A percentile compares a stretch with the other conserved stretches of the same genome.
Evolutionary conservation across 2,329 filamentous ascomycete genomes (phyloP).

Genomic region (Paramyrothecium roridum): DNA sequence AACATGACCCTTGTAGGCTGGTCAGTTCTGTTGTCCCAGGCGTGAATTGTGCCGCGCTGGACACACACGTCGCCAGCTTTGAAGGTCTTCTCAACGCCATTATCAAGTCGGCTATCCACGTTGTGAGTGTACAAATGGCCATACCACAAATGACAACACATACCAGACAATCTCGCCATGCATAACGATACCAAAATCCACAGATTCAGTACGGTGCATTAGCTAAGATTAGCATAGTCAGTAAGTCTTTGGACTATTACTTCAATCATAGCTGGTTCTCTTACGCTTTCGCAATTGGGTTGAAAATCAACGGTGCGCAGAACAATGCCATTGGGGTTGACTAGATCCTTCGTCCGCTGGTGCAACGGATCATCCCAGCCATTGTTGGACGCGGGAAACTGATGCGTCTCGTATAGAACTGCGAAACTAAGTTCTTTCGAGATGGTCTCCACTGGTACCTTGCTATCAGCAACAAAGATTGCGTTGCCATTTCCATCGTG

Average conservation of each 20-base stretch:
- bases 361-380: conserved; percentile 13
- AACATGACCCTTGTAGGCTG: conserved; percentile 14
- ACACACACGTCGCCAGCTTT: conserved; percentile 15
- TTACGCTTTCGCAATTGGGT: conserved; percentile 9
- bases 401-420: conserved; percentile 16
- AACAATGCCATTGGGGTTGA: conserved; percentile 13
- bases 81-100: conserved; percentile 12
- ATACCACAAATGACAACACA: not conserved
- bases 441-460: conserved; percentile 4
- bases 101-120: conserved; percentile 10
- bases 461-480: conserved; percentile 9
- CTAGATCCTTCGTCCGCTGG: conserved; percentile 9
- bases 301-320: conserved; percentile 14
- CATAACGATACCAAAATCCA: conserved; percentile 15
- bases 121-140: not conserved
- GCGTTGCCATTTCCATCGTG: conserved; percentile 11
- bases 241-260: no score
- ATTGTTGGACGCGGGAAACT: conserved; percentile 14
- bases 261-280: not conserved
- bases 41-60: conserved; percentile 16
- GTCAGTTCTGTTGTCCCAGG: conserved; percentile 13
- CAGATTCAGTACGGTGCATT: conserved; percentile 15
- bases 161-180: conserved; percentile 15
- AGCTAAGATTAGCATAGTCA: conserved; percentile 3
- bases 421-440: conserved; percentile 10